phyloP scores from a whole-genome alignment of 116 monocot genomes.

The Cymodocea nodosa region DNA sequence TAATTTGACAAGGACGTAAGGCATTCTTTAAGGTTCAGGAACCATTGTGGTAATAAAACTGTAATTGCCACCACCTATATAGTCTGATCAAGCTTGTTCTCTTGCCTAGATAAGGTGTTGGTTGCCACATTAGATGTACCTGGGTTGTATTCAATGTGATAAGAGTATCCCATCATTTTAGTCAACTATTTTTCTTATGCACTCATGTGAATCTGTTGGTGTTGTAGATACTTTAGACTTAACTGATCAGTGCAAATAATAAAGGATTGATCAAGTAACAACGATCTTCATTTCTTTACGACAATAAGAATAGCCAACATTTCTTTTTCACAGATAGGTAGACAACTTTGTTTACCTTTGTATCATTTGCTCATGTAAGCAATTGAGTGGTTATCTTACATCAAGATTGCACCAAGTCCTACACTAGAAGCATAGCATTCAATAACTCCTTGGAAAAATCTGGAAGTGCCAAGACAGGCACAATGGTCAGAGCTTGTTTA shows the following conservation, averaged over 20 bases:
- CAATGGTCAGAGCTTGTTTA: too few species aligned
- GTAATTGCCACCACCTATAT: too few species aligned
- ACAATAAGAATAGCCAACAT: background rate
- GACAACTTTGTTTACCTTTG: background rate
- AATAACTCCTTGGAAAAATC: too few species aligned
- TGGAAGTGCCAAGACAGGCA: too few species aligned
- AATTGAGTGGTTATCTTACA: too few species aligned
- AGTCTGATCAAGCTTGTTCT: background rate
- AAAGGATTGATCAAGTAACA: background rate
- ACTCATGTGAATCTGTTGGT: background rate
- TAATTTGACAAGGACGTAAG: too few species aligned
- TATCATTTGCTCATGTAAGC: too few species aligned
- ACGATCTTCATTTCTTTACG: background rate
- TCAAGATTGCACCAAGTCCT: too few species aligned
- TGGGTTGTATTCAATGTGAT: background rate
- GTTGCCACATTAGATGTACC: background rate
- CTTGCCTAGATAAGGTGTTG: background rate
- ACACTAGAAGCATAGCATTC: too few species aligned
- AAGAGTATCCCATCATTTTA: background rate
- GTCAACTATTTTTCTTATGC: background rate
- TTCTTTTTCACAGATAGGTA: background rate
- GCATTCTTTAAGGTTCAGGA: too few species aligned
- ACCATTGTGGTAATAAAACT: too few species aligned
- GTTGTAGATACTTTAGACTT: background rate
- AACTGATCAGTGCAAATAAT: background rate